Conservation (phyloP, 306 rosid species). For the Vigna trinervia region DNA sequence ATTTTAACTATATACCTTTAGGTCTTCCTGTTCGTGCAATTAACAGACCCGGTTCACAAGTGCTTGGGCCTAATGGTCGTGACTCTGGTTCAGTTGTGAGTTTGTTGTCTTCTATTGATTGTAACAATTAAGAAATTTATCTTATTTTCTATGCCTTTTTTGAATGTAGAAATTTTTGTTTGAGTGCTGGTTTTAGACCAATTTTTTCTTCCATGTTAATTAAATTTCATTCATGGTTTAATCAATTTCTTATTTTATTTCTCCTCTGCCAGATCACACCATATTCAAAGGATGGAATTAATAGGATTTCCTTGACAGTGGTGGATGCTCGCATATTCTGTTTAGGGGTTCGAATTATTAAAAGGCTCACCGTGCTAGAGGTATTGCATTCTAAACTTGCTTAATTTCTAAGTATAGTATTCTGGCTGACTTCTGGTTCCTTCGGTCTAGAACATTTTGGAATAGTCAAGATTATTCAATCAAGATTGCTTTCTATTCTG, state of each 20-base stretch:
- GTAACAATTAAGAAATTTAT: not conserved
- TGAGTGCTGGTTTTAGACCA: slow-evolving; percentile 13
- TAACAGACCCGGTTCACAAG: slow-evolving; percentile 88
- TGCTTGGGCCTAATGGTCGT: slow-evolving; percentile 96
- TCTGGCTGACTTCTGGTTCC: slow-evolving; percentile 26
- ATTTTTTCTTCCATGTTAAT: not conserved
- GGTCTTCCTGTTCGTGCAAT: slow-evolving; percentile 90
- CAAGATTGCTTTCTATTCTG: slow-evolving; percentile 5
- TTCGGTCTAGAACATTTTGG: not conserved
- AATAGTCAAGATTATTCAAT: not conserved
- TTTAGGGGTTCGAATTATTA: slow-evolving; percentile 94
- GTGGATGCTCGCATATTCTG: slow-evolving; percentile 90
- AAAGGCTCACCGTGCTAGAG: slow-evolving; percentile 79
- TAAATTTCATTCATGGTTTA: slow-evolving; percentile 31
- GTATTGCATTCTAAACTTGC: slow-evolving; percentile 49
- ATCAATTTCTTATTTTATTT: slow-evolving; percentile 35
- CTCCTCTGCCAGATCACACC: slow-evolving; percentile 78
- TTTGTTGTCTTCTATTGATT: slow-evolving; percentile 40
- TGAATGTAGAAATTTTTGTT: slow-evolving; percentile 25
- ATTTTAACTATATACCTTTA: slow-evolving; percentile 43
- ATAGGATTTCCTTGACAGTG: slow-evolving; percentile 84
- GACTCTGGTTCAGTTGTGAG: slow-evolving; percentile 96
- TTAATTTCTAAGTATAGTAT: slow-evolving; percentile 1
- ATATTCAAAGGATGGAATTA: slow-evolving; percentile 77
- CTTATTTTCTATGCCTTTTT: slow-evolving; percentile 2